Percentiles rank a stretch among this genome's conserved stretches.
Conservation (phyloP, 2,329 filamentous ascomycete species). For the Cordyceps tenuipes region DNA sequence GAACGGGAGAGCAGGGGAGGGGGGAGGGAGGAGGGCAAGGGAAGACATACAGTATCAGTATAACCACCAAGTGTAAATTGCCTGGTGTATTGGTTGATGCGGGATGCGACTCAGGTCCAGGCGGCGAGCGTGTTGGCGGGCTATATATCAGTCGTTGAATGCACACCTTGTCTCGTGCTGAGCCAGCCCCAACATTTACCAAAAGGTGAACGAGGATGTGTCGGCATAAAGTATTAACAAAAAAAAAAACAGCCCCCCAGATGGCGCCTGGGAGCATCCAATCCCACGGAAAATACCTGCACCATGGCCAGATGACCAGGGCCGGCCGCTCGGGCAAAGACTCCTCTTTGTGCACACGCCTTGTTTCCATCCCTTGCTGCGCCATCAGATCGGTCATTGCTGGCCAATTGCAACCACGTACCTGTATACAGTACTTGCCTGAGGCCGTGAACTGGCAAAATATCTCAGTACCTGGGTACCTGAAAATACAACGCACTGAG, state of each 20-base stretch:
- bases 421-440: no score
- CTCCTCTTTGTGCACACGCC: neutral
- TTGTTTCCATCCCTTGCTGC: neutral
- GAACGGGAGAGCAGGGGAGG: no score
- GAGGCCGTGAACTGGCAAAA: neutral
- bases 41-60: no score
- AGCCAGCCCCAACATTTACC: neutral
- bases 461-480: neutral
- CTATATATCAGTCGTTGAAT: no score
- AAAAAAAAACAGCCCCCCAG: neutral
- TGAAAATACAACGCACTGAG: neutral
- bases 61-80: neutral
- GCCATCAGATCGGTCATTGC: neutral
- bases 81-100: neutral
- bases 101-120: neutral
- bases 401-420: neutral
- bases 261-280: constrained; percentile 2
- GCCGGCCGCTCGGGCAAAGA: neutral
- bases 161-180: neutral
- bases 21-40: no score
- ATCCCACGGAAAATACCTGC: constrained; percentile 1
- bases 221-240: neutral
- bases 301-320: neutral
- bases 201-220: no score
- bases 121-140: neutral